Evolutionary conservation across 768 basidiomycete species (phyloP).

Genomic region (Tylopilus plumbeoviolaceoides): DNA sequence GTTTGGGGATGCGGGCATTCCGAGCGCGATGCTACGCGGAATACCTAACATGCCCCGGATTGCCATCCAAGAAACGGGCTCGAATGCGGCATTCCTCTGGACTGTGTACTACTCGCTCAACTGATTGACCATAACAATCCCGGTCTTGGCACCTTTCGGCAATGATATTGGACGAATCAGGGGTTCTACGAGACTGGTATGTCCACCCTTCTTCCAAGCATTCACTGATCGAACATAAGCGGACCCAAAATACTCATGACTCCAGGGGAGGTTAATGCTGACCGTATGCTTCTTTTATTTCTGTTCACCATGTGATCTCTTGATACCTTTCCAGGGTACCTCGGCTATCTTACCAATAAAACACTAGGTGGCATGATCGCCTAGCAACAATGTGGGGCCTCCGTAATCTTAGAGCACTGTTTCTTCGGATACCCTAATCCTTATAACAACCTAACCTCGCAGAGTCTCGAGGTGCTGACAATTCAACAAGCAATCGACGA

Average conservation of each 20-base stretch:
- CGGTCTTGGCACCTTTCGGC: constrained; percentile 69
- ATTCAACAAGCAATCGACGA: no score
- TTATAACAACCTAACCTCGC: no score
- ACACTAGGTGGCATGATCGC: no score
- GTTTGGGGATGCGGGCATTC: constrained; percentile 18
- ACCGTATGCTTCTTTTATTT: no score
- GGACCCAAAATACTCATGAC: constrained; percentile 21
- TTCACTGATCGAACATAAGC: constrained; percentile 2
- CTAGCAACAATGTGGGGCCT: no score
- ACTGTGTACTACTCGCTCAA: constrained; percentile 28
- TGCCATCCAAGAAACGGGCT: constrained; percentile 9
- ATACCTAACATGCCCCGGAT: constrained; percentile 14
- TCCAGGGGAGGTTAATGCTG: no score
- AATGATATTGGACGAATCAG: constrained; percentile 68
- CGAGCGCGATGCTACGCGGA: constrained; percentile 18
- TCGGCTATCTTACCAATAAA: no score
- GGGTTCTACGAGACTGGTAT: constrained; percentile 59
- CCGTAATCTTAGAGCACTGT: no score
- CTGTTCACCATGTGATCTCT: no score
- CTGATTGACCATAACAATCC: constrained; percentile 48
- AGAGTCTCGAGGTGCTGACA: no score
- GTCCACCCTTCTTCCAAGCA: constrained; percentile 1
- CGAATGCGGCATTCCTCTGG: constrained; percentile 29
- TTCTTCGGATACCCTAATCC: no score
- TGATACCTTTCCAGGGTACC: no score